A percentile compares a stretch with the other conserved stretches of the same genome.
Conservation (phyloP, 179 eudicot genomes). For the Gypsophila paniculata region DNA sequence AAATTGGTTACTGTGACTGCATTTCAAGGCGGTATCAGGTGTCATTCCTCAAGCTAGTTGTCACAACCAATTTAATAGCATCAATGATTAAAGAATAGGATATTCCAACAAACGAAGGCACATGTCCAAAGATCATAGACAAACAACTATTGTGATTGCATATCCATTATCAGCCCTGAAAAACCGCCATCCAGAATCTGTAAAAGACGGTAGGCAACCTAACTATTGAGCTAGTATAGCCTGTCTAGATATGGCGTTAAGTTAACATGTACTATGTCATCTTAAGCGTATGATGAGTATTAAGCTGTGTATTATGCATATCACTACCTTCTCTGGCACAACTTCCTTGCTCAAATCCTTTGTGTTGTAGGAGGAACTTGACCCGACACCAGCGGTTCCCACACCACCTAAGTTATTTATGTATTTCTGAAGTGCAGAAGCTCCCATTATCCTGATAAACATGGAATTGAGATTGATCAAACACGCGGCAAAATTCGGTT, state of each 20-base stretch:
- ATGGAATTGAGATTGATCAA: conserved; percentile 1
- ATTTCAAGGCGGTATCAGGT: not conserved
- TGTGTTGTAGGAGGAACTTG: conserved; percentile 71
- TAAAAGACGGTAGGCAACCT: not conserved
- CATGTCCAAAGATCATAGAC: conserved; percentile 6
- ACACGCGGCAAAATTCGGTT: not conserved
- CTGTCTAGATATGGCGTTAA: no score
- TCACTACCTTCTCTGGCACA: conserved; percentile 76
- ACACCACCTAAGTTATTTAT: conserved; percentile 76
- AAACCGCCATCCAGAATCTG: not conserved
- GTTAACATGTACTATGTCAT: not conserved
- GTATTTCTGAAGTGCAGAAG: conserved; percentile 82
- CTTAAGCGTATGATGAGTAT: not conserved
- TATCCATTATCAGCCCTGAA: not conserved
- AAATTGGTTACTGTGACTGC: not conserved
- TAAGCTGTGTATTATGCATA: not conserved
- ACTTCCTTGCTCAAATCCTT: conserved; percentile 86
- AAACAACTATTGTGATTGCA: not conserved
- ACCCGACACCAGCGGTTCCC: conserved; percentile 94
- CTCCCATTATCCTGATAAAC: conserved; percentile 71
- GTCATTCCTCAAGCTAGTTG: not conserved
- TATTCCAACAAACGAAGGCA: not conserved
- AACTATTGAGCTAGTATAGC: not conserved
- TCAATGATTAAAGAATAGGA: not conserved
- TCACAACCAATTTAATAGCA: not conserved